Evolutionary conservation across 2,329 filamentous ascomycete genomes (phyloP), one percentile per base, ranked within the genome.

Genomic region (Beauveria brongniartii): DNA sequence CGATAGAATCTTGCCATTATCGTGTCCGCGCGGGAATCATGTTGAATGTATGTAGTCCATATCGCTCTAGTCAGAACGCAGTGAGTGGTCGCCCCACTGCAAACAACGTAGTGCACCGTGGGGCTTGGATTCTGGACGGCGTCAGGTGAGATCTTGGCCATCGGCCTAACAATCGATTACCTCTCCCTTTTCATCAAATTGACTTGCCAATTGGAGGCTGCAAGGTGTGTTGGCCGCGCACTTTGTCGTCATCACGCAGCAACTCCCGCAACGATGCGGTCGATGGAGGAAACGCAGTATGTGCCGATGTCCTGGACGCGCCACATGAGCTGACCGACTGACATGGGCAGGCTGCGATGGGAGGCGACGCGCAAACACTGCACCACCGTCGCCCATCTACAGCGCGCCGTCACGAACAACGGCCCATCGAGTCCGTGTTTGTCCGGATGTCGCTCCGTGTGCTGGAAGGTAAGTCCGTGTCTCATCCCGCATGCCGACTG

Each of bases 371-470:
- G 85, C 69, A 77, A 75, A 66, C 77, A 84, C 68, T 80, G 81
- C 66, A 76, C 78, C 59, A 82, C 79, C 67, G 75, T 89, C 62
- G 74, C 76, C n/a, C 81, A 86, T 63, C 77, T 92, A 60, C 85
- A 83, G 73, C 79, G 79, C 65, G 84, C 85, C n/a, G 80, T 90
- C 57, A 84, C 81, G 71, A 75, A 81, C 64, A 81, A 85, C 67
- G 82, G 82, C 20, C 72, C 81, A 18, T 73, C 73, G 12, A 89
- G 82, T 68, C 85, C 87, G 54, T 91, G 88, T 71, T 76, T 86
- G 58, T 79, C 85, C 52, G 91, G 91, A 16, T 84, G 92, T 65
- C 86, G 92, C 61, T 97, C 93, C 3, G 82, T 95, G 43, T 96
- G 89, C 74, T 97, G 93, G 93, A 97, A 96, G 84, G 90, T 88